phyloP scores from a whole-genome alignment of 306 rosid genomes.

The Ormosia semicastrata region DNA sequence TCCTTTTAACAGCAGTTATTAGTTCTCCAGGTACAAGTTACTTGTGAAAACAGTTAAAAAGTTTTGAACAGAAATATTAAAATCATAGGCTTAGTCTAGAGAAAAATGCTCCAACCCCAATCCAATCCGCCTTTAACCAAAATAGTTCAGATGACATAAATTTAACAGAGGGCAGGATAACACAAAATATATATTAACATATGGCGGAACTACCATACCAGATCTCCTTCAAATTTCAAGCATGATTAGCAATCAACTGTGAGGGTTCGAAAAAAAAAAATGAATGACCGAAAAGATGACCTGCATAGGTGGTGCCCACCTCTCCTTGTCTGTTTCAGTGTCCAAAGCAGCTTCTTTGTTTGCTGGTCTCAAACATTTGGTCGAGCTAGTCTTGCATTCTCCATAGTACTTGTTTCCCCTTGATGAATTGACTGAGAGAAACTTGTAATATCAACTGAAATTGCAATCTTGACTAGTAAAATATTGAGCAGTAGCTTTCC shows the following conservation, averaged over 20 bases:
- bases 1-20: constrained; percentile 4
- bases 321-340: constrained; percentile 71
- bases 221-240: not conserved
- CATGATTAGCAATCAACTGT: not conserved
- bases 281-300: constrained; percentile 28
- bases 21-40: not conserved
- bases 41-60: constrained; percentile 6
- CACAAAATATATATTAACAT: not conserved
- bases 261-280: not conserved
- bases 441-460: constrained; percentile 28
- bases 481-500: constrained; percentile 5
- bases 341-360: constrained; percentile 70
- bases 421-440: constrained; percentile 63
- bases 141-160: not conserved
- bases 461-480: not conserved
- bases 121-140: not conserved
- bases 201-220: not conserved
- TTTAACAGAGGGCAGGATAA: not conserved
- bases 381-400: constrained; percentile 46
- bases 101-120: not conserved
- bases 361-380: constrained; percentile 70
- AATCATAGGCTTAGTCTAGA: not conserved
- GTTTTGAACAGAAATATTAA: not conserved
- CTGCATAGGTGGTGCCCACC: constrained; percentile 70
- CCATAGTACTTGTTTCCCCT: constrained; percentile 80